A percentile compares a stretch with the other conserved stretches of the same genome.
Conservation (phyloP, 208 protist species). For the Kentomonas sorsogonicus region DNA sequence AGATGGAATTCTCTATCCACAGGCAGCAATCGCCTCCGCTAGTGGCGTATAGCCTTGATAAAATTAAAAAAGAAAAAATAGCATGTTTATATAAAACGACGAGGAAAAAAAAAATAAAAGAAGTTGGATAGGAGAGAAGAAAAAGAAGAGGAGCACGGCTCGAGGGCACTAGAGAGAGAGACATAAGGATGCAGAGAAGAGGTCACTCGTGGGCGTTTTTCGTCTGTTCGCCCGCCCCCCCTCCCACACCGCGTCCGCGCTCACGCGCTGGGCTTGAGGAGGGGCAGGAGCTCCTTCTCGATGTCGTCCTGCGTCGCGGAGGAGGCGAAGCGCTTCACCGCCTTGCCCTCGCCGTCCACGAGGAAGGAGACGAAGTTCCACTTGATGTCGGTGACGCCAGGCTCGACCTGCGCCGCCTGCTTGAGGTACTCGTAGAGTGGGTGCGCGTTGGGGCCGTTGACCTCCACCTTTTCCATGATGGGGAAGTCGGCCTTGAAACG, state of each 20-base stretch:
- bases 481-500: constrained; percentile 66
- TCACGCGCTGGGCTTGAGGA: constrained; percentile 36
- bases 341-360: constrained; percentile 57
- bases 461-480: constrained; percentile 89
- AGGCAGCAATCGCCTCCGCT: no score
- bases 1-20: not conserved
- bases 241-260: not conserved
- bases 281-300: constrained; percentile 54
- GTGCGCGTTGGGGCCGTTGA: constrained; percentile 78
- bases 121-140: not conserved
- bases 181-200: not conserved
- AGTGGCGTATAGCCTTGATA: not conserved
- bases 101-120: not conserved
- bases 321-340: constrained; percentile 66
- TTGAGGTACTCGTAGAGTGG: constrained; percentile 87
- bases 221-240: not conserved
- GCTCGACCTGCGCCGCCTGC: constrained; percentile 38
- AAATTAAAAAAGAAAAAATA: not conserved
- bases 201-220: not conserved
- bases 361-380: constrained; percentile 95
- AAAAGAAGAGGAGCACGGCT: not conserved
- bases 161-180: constrained; percentile 4
- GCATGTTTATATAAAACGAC: not conserved
- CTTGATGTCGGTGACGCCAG: constrained; percentile 71
- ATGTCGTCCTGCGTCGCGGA: constrained; percentile 40